These are phyloP conservation scores for Porodaedalea pini DNA, from an alignment of 1,284 basidiomycete species.

Conservation along the genomic window DNA sequence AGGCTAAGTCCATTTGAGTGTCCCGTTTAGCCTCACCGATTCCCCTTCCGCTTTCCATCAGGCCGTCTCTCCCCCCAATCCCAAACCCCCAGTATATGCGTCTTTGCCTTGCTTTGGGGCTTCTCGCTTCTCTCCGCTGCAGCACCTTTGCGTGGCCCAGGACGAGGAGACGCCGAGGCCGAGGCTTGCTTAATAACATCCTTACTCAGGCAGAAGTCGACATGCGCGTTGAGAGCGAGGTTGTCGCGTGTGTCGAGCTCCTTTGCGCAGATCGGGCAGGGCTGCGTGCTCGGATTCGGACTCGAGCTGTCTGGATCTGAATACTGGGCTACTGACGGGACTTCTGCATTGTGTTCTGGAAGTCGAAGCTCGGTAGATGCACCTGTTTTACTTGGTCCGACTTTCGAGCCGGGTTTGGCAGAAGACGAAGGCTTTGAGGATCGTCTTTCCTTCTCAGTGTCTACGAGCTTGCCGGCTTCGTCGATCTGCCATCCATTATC, in stretches of 20 bases:
- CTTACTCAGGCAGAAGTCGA: constrained; percentile 75
- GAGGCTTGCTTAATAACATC: constrained; percentile 67
- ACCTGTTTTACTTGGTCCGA: not conserved
- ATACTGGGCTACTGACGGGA: too few relatives aligned
- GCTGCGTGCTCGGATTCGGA: not conserved
- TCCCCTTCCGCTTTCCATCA: not conserved
- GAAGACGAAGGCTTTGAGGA: not conserved
- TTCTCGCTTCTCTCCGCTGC: not conserved
- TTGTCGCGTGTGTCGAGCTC: constrained; percentile 54
- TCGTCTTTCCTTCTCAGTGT: too few relatives aligned
- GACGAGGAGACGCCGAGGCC: constrained; percentile 24
- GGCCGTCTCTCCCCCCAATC: not conserved
- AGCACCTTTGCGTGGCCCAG: not conserved
- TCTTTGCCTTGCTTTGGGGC: not conserved
- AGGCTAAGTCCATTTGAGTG: too few relatives aligned
- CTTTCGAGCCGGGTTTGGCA: not conserved
- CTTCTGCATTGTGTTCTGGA: too few relatives aligned
- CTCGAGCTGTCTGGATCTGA: too few relatives aligned
- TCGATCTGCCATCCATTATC: not conserved
- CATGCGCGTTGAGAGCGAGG: constrained; percentile 63
- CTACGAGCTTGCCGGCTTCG: not conserved
- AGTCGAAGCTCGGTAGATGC: not conserved
- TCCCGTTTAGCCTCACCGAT: not conserved
- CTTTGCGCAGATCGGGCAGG: constrained; percentile 65
- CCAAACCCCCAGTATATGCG: constrained; percentile 1